Base-by-base conservation (phyloP, 352 stramenopile genomes). In the Phytophthora niederhauseri region DNA sequence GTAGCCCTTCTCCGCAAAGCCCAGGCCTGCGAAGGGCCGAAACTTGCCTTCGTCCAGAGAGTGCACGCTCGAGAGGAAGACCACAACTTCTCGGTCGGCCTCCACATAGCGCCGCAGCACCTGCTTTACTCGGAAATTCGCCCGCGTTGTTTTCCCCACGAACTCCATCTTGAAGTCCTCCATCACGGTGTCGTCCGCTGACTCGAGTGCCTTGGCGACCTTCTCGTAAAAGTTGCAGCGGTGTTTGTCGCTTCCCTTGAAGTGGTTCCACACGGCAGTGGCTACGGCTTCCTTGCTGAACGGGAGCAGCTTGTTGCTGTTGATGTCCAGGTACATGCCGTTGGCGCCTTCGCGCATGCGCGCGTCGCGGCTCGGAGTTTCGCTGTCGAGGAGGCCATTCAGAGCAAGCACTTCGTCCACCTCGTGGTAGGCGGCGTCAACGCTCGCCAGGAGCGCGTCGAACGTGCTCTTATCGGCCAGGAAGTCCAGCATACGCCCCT, bases 101-200 rank as follows among this genome's bases (percentile, higher is more conserved):
- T 69, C 54, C 11, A 62, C 19, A 24, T 66, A 73, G 17, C 61
- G 62, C 19, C 57, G 73, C 58, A 88, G 57, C 28, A 91, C 70
- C 53, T 89, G 80, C 55, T 85, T 78, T 45, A 89, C 74, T 0
- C 73, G 72, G 66, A 88, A 88, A 48, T 84, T 61, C 17, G 73
- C 75, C 14, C 59, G 68, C 7, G 72, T 89, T 22, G 72, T 68
- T 38, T 84, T 87, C n/a, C 66, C 72, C 24, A 78, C 54, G 31
- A 87, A 66, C 68, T 80, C 68, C 49, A 89, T 65, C 31, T 72
- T 76, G 58, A 86, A 81, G 67, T 80, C 78, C 41, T 89, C 78
- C 41, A 81, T 69, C 19, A 89, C 75, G 11, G 72, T 89, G 54
- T 87, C 77, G 48, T 80, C 78, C 0, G 50, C 17, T 11, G 49